phyloP scores from a whole-genome alignment of 441 rosid species.

The Adansonia gregorii region DNA sequence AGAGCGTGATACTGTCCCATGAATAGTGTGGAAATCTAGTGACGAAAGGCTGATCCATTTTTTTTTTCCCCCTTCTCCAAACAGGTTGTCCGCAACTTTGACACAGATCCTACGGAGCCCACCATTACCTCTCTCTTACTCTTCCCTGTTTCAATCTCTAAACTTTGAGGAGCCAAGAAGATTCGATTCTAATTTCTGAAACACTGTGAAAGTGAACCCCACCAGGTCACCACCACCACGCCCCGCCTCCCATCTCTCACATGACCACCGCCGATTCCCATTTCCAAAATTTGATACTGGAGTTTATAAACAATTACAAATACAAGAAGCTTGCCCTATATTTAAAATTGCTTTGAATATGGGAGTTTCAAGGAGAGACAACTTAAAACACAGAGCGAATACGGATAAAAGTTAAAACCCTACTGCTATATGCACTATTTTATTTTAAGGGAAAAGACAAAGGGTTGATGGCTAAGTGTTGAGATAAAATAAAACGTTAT shows the following conservation, averaged over 20 bases:
- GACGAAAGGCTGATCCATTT: constrained; percentile 29
- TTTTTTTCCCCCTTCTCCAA: constrained; percentile 7
- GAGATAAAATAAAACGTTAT: neutral
- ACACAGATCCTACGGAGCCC: constrained; percentile 55
- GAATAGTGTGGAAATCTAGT: constrained; percentile 43
- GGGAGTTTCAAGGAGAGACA: constrained; percentile 61
- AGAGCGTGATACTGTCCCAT: constrained; percentile 27
- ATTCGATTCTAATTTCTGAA: constrained; percentile 66
- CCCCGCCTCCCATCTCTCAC: constrained; percentile 36
- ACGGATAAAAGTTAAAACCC: constrained; percentile 46
- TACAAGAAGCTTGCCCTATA: constrained; percentile 22
- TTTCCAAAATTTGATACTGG: neutral
- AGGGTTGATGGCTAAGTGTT: constrained; percentile 13
- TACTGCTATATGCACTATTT: neutral
- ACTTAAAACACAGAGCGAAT: constrained; percentile 51
- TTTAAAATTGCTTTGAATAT: constrained; percentile 15
- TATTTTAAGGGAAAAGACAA: neutral
- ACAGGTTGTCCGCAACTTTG: constrained; percentile 59
- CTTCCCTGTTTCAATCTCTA: constrained; percentile 26
- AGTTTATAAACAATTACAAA: neutral
- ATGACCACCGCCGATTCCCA: constrained; percentile 54
- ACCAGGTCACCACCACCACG: constrained; percentile 21
- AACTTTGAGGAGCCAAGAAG: constrained; percentile 50
- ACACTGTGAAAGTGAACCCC: constrained; percentile 53
- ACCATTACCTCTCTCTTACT: constrained; percentile 35